Evolutionary conservation across 192 early-diverging fungal genomes (phyloP).

Genomic region (Spinellus fusiger): DNA sequence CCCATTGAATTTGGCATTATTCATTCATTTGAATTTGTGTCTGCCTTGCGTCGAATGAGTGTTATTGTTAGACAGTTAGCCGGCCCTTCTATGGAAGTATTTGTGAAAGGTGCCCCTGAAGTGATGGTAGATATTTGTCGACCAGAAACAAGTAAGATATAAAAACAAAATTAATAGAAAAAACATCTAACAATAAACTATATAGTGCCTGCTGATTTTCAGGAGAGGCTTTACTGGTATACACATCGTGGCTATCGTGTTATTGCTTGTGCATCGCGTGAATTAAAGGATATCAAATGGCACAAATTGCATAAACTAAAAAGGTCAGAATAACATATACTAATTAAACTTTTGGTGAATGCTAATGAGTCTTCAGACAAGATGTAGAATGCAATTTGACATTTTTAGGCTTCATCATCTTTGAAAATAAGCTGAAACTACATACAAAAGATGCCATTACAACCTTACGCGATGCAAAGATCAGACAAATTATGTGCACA

Average conservation of each 20-base stretch:
- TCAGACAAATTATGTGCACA: constrained; percentile 97
- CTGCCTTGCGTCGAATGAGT: constrained; percentile 83
- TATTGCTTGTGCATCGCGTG: constrained; percentile 84
- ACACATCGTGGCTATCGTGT: constrained; percentile 97
- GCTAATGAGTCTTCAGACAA: constrained; percentile 44
- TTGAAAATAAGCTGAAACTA: constrained; percentile 98
- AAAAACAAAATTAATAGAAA: background rate
- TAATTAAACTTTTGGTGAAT: background rate
- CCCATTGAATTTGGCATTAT: constrained; percentile 73
- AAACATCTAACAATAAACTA: background rate
- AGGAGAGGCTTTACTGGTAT: constrained; percentile 72
- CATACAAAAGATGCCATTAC: constrained; percentile 73
- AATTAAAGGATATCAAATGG: constrained; percentile 63
- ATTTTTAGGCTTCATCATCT: constrained; percentile 95
- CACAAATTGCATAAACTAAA: constrained; percentile 72
- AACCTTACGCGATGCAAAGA: constrained; percentile 72
- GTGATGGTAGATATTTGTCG: constrained; percentile 85
- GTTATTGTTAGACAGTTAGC: constrained; percentile 78
- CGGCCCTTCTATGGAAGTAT: constrained; percentile 68
- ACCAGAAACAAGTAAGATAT: constrained; percentile 59
- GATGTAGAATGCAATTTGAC: constrained; percentile 77
- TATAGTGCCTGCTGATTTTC: constrained; percentile 81
- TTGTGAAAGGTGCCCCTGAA: constrained; percentile 98
- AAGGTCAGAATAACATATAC: constrained; percentile 22
- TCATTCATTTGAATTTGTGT: constrained; percentile 90